phyloP scores from a whole-genome alignment of 2,329 filamentous ascomycete species.

The Fusarium marasasianum region DNA sequence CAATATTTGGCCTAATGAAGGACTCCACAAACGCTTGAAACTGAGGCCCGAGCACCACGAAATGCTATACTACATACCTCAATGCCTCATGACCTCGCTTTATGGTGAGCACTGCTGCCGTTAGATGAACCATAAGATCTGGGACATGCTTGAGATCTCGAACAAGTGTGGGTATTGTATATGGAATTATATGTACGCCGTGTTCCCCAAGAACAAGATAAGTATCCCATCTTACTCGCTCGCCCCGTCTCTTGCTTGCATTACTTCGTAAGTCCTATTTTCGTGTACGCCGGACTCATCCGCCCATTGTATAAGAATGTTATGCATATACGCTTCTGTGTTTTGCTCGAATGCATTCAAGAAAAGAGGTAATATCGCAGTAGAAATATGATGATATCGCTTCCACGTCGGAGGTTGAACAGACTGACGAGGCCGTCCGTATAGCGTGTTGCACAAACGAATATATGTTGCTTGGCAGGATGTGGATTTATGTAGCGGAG shows the following conservation, averaged over 20 bases:
- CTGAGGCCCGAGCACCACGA: not conserved
- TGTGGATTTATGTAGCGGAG: not conserved
- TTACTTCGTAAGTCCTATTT: slow-evolving; percentile 33
- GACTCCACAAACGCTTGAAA: not conserved
- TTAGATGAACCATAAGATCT: not conserved
- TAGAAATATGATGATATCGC: slow-evolving; percentile 13
- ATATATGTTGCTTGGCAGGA: not conserved
- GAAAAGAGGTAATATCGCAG: slow-evolving; percentile 6
- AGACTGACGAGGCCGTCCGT: not conserved
- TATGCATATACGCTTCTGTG: slow-evolving; percentile 12
- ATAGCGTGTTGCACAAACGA: not conserved
- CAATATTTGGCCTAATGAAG: not conserved
- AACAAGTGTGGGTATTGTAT: slow-evolving; percentile 37
- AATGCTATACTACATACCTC: not conserved
- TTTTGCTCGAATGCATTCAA: not conserved
- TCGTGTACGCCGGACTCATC: slow-evolving; percentile 27
- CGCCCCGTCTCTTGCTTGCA: slow-evolving; percentile 18
- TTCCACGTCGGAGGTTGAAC: not conserved
- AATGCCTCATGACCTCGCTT: not conserved
- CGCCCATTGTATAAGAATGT: slow-evolving; percentile 6
- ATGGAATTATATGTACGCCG: slow-evolving; percentile 32
- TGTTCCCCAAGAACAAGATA: slow-evolving; percentile 13
- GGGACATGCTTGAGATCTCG: slow-evolving; percentile 13
- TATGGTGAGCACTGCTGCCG: not conserved
- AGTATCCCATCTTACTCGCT: slow-evolving; percentile 6